Conservation (phyloP, 2,329 filamentous ascomycete genomes). For the Penicillium aurantiogriseum region DNA sequence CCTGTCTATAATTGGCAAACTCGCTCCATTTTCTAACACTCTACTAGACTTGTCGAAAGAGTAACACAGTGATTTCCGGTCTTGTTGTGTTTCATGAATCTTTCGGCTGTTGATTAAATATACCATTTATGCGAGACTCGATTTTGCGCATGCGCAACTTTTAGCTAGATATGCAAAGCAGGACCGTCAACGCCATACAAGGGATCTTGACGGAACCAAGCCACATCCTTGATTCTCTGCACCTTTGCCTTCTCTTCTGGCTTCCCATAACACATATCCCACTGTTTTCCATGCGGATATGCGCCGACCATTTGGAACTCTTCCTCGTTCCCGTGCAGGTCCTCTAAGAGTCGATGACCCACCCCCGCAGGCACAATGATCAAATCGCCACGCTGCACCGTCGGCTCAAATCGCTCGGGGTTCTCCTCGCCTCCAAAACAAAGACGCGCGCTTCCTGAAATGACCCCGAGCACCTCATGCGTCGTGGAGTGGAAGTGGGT, state of each 20-base stretch:
- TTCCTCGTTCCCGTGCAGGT: constrained; percentile 45
- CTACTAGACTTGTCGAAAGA: constrained; percentile 40
- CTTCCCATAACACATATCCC: constrained; percentile 72
- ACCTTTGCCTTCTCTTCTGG: constrained; percentile 55
- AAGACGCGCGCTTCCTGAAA: constrained; percentile 57
- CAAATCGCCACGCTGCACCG: constrained; percentile 60
- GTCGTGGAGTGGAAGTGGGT: constrained; percentile 67
- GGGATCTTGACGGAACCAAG: constrained; percentile 62
- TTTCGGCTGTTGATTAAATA: constrained; percentile 1
- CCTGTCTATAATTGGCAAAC: neutral
- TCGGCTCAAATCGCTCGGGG: constrained; percentile 54
- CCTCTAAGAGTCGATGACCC: constrained; percentile 61
- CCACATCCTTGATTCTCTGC: constrained; percentile 48
- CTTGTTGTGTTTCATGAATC: neutral
- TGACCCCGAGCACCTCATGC: constrained; percentile 65
- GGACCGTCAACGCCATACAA: constrained; percentile 58
- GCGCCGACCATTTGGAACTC: constrained; percentile 66
- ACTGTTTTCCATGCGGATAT: constrained; percentile 58
- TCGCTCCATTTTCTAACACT: constrained; percentile 26
- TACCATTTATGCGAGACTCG: constrained; percentile 1
- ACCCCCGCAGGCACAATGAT: constrained; percentile 66
- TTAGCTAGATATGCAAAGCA: constrained; percentile 40
- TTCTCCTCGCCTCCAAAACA: constrained; percentile 68
- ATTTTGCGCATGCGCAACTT: neutral
- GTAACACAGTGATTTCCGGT: constrained; percentile 23